Evolutionary conservation across 768 basidiomycete species (phyloP).

Genomic region (Auriscalpium microsporum): DNA sequence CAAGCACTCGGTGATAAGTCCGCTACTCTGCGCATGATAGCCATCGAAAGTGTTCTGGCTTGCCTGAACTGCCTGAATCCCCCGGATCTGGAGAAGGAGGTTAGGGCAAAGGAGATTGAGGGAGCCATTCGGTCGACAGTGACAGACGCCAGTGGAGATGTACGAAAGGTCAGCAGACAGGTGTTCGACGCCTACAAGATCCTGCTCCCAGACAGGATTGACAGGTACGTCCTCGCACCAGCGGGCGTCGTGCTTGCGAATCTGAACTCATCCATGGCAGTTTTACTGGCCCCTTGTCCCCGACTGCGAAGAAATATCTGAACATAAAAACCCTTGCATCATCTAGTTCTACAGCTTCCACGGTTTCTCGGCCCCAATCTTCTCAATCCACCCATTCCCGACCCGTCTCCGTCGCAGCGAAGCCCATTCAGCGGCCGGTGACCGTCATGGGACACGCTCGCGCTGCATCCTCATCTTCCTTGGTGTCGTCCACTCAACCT

Average conservation of each 20-base stretch:
- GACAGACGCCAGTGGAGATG: slow-evolving; percentile 67
- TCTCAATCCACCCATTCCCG: slow-evolving; percentile 4
- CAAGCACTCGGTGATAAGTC: slow-evolving; percentile 64
- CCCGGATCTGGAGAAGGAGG: slow-evolving; percentile 67
- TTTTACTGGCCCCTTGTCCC: slow-evolving; percentile 65
- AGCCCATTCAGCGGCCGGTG: slow-evolving; percentile 7
- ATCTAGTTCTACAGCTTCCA: background rate
- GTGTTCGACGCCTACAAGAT: slow-evolving; percentile 72
- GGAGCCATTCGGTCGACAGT: slow-evolving; percentile 56
- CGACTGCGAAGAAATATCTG: slow-evolving; percentile 43
- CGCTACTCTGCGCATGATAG: slow-evolving; percentile 47
- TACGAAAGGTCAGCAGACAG: slow-evolving; percentile 59
- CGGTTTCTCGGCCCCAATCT: slow-evolving; percentile 9
- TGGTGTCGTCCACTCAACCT: background rate
- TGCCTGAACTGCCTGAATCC: slow-evolving; percentile 73
- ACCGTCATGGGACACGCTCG: slow-evolving; percentile 7
- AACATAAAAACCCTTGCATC: slow-evolving; percentile 2
- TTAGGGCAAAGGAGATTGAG: slow-evolving; percentile 58
- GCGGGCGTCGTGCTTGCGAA: background rate
- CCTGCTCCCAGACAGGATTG: slow-evolving; percentile 58
- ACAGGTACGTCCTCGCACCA: slow-evolving; percentile 39
- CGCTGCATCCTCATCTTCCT: slow-evolving; percentile 4
- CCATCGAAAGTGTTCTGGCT: slow-evolving; percentile 56
- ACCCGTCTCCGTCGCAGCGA: slow-evolving; percentile 4
- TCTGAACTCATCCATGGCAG: slow-evolving; percentile 29